Evolutionary conservation across 306 rosid genomes (phyloP), one percentile per base, ranked within the genome.

Genomic region (Citrullus colocynthis): DNA sequence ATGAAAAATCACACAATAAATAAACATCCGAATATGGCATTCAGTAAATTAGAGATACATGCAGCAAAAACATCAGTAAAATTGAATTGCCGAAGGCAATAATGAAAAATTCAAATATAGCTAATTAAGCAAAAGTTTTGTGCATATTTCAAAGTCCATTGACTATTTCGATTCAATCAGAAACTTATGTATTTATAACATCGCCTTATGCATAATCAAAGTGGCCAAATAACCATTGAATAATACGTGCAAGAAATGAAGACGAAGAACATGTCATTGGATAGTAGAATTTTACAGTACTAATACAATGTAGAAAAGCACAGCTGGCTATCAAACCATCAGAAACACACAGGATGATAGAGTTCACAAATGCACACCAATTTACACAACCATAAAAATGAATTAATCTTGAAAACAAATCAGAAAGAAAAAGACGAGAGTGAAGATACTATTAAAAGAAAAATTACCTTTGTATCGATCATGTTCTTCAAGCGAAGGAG

Each of bases 391-490:
- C 45, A 34, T 10, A 74, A 54, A 3, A 2, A 72, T 39, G 7
- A 16, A 79, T 6, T 12, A 62, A 20, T 16, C 37, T n/a, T 34
- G 36, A 17, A 14, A 54, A 16, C 15, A 48, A 41, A 78, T 11
- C 6, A 14, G 21, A 65, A 62, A 65, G 52, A 20, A 39, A 1
- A 51, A 15, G 17, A 58, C 18, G 54, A 44, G 45, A 39, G 74
- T 39, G 7, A 44, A 45, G 57, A 45, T 24, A 21, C 4, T 4
- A 14, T 14, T 10, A 28, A 6, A 52, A 16, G 39, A 75, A 66
- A 48, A 65, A 77, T 10, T 76, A 93, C 96, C 97, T 93, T 88
- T 32, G 93, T 78, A 82, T 93, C 91, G 17, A 90, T 51, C 88
- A 85, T 89, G 37, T 85, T 83, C 79, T 93, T 90, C 72, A 93